Evolutionary conservation across 2,329 filamentous ascomycete species (phyloP).

Genomic region (Periconia sp.): DNA sequence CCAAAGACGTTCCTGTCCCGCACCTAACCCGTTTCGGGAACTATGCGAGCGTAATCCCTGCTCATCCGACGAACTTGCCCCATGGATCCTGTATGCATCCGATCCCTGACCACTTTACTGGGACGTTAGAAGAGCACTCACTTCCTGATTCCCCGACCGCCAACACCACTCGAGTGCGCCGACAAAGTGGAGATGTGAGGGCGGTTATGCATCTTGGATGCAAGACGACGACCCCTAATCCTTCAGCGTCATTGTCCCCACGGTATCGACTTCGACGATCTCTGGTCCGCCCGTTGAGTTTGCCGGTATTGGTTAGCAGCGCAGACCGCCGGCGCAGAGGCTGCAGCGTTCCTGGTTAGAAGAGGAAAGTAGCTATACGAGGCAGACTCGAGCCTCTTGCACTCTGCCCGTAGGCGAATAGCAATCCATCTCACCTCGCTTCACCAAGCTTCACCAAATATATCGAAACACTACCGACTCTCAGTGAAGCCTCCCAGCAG

Average conservation of each 20-base stretch:
- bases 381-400: not conserved
- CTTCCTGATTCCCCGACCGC: not conserved
- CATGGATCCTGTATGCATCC: not conserved
- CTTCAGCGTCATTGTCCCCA: not conserved
- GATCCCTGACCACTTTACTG: conserved; percentile 2
- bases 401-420: too few species aligned
- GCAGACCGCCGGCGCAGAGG: not conserved
- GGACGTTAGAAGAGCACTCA: not conserved
- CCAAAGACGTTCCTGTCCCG: not conserved
- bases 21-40: conserved; percentile 3
- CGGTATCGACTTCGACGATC: not conserved
- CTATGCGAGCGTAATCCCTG: conserved; percentile 12
- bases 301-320: not conserved
- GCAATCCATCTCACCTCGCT: too few species aligned
- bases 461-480: not conserved
- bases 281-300: not conserved
- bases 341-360: not conserved
- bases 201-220: too few species aligned
- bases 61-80: not conserved
- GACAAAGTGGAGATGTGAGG: not conserved
- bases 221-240: too few species aligned
- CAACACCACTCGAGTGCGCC: not conserved
- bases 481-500: not conserved
- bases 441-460: not conserved
- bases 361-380: not conserved